Evolutionary conservation across 805 yeast species (phyloP).

Genomic region (Metschnikowia colocasiae): DNA sequence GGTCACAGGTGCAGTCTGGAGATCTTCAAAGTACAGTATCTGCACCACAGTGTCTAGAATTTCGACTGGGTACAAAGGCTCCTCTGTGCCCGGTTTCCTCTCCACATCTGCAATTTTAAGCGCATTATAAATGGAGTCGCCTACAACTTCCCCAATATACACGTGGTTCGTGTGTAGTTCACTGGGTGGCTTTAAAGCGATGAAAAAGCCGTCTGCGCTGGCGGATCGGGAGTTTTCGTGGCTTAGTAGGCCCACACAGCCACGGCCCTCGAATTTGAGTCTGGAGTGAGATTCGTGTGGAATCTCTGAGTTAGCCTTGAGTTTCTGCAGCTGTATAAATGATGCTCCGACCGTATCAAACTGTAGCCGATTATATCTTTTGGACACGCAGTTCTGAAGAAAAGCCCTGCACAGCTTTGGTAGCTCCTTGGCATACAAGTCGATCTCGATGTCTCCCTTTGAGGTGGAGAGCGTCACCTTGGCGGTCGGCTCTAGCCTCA

Average conservation of each 20-base stretch:
- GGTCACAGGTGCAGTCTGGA: conserved; percentile 15
- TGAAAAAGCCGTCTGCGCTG: conserved; percentile 28
- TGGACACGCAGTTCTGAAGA: conserved; percentile 45
- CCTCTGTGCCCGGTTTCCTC: conserved; percentile 30
- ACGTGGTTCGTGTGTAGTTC: conserved; percentile 40
- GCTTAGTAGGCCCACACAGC: conserved; percentile 50
- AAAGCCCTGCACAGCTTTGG: conserved; percentile 49
- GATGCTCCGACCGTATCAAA: conserved; percentile 41
- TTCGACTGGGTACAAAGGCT: conserved; percentile 51
- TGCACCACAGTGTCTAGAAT: conserved; percentile 41
- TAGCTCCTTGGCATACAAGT: conserved; percentile 66
- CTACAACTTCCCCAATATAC: conserved; percentile 57
- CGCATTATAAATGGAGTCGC: conserved; percentile 52
- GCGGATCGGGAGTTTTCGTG: conserved; percentile 13
- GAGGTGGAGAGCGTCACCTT: conserved; percentile 53
- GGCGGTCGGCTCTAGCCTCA: conserved; percentile 52
- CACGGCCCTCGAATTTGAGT: conserved; percentile 48
- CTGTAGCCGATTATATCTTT: conserved; percentile 36
- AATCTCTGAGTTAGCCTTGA: conserved; percentile 10
- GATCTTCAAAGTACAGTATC: conserved; percentile 47
- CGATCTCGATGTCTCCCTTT: conserved; percentile 57
- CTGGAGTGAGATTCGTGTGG: conserved; percentile 49
- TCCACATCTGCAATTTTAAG: conserved; percentile 49
- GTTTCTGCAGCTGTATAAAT: conserved; percentile 16
- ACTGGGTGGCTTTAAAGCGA: conserved; percentile 44